phyloP scores from a whole-genome alignment of 108 stramenopile species.

The Cyclotella atomus region DNA sequence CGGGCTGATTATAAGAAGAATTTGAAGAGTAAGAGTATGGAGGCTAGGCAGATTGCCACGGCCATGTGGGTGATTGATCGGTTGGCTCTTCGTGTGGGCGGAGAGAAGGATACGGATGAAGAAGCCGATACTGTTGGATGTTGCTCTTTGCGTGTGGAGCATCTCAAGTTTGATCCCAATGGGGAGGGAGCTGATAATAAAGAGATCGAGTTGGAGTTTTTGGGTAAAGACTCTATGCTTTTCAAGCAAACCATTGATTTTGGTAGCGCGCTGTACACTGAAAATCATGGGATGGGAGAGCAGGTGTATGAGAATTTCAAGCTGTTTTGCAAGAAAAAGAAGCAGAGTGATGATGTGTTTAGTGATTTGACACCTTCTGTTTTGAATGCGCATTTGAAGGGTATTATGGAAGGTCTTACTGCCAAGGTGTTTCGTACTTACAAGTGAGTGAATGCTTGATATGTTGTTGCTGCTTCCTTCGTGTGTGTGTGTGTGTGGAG shows the following conservation, averaged over 20 bases:
- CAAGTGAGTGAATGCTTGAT: conserved; percentile 57
- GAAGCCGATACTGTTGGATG: conserved; percentile 99
- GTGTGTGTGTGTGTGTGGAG: neutral
- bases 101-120: conserved; percentile 99
- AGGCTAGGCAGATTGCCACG: conserved; percentile 92
- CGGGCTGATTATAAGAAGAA: conserved; percentile 92
- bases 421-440: conserved; percentile 99
- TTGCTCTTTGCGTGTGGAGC: conserved; percentile 98
- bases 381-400: conserved; percentile 93
- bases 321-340: conserved; percentile 92
- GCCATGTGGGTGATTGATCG: conserved; percentile 99
- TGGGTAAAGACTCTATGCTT: conserved; percentile 99
- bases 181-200: conserved; percentile 74
- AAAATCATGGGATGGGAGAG: conserved; percentile 80
- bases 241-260: conserved; percentile 99
- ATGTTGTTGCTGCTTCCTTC: neutral
- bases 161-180: conserved; percentile 95
- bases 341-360: conserved; percentile 92
- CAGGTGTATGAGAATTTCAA: conserved; percentile 93
- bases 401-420: conserved; percentile 98
- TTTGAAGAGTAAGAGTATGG: conserved; percentile 77
- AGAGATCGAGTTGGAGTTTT: conserved; percentile 98
- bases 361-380: conserved; percentile 91
- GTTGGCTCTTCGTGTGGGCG: conserved; percentile 99
- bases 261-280: conserved; percentile 82